Percentiles rank a stretch among this genome's conserved stretches.
Conservation (phyloP, 805 yeast species). For the Zygotorulaspora florentina region DNA sequence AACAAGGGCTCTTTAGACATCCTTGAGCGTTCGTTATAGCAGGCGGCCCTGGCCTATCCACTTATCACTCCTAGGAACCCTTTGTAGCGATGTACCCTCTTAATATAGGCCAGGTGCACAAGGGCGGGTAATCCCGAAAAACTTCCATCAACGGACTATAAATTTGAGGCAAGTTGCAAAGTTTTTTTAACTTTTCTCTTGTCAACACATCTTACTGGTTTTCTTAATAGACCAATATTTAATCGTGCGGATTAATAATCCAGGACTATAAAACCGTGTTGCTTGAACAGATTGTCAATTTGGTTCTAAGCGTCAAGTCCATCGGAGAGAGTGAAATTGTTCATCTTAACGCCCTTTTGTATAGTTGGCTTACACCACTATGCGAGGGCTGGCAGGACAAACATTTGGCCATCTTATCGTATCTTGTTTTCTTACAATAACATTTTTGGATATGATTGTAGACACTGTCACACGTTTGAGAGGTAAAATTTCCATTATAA, state of each 20-base stretch:
- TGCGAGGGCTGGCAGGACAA: slow-evolving; percentile 68
- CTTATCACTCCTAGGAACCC: not conserved
- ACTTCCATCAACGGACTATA: slow-evolving; percentile 1
- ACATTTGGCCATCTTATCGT: slow-evolving; percentile 34
- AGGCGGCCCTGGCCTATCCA: not conserved
- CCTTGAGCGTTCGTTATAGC: not conserved
- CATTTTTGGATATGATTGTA: not conserved
- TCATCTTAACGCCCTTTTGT: slow-evolving; percentile 69
- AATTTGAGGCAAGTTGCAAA: not conserved
- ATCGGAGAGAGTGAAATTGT: slow-evolving; percentile 58
- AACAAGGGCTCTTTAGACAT: slow-evolving; percentile 25
- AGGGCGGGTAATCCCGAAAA: not conserved
- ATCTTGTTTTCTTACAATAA: not conserved
- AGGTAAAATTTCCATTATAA: too few relatives aligned
- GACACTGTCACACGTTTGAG: too few relatives aligned
- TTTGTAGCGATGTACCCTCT: too few relatives aligned
- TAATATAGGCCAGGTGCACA: too few relatives aligned
- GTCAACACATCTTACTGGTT: not conserved
- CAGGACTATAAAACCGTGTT: slow-evolving; percentile 71
- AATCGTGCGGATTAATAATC: slow-evolving; percentile 64
- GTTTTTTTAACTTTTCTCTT: not conserved
- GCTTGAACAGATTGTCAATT: slow-evolving; percentile 46
- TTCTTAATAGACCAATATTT: slow-evolving; percentile 24
- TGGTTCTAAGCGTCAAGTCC: slow-evolving; percentile 62
- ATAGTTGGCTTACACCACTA: slow-evolving; percentile 14